Base-by-base conservation (phyloP, 2,329 filamentous ascomycete genomes). In the Beauveria varroae region DNA sequence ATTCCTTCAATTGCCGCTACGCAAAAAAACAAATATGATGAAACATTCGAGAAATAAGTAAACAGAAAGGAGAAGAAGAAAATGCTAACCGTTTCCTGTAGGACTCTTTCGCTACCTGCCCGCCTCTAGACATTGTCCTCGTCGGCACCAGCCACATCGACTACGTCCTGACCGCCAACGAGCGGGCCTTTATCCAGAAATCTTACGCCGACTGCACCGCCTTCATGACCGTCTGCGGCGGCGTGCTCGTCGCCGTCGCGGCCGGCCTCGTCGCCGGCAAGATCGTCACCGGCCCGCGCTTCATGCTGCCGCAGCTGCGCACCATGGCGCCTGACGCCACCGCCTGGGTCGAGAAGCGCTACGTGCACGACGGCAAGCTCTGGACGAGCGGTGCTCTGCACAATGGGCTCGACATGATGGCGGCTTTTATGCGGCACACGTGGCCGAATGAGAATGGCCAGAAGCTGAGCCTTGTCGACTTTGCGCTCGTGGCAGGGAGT, bases 161-260 rank as follows among this genome's bases (percentile, higher is more conserved):
- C 2, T 73, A 78, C 57, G 61, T 64, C 5, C 65, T 68, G 3
- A 74, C 54, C n/a, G 67, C 70, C 10, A 63, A 65, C 5, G 76
- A 78, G 58, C 62, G 74, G 2, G 67, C 65, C 8, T 78, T 72
- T 63, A 64, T 77, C 44, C 73, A 71, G 53, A 73, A 75, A 62
- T 61, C 66, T 9, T 73, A 70, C 64, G 67, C 69, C 0, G 63
- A 69, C 8, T 75, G 71, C 66, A 50, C 70, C 9, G 75, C 74
- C 2, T 77, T 77, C 65, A 61, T 78, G 16, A 68, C 68, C 55
- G 70, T 78, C 63, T 78, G 76, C 61, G 75, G 69, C 12, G 76
- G 76, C 57, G 60, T 75, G 28, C 20, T 68, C 18, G 62, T 68
- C 7, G 70, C 72, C 3, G 65, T 72, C 1, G 61, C 68, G 30